A percentile compares a stretch with the other conserved stretches of the same genome.
These are phyloP conservation scores for Tieghemiomyces parasiticus DNA, from an alignment of 192 early-diverging fungal genomes.

Conservation along the genomic window DNA sequence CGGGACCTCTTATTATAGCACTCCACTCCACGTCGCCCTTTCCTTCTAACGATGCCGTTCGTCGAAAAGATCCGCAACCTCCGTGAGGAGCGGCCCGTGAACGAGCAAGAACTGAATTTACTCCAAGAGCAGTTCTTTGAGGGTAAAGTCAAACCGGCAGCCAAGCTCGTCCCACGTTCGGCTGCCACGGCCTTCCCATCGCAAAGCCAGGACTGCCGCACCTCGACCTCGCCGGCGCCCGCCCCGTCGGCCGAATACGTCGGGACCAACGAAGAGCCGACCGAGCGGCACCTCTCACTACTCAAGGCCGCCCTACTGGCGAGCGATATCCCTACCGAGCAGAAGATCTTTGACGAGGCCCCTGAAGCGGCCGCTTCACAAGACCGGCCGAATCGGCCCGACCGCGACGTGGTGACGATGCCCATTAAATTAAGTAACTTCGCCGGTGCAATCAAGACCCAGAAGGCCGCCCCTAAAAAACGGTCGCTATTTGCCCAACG, in stretches of 20 bases:
- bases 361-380: background rate
- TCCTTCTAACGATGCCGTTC: too few species aligned
- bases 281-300: slow-evolving; percentile 16
- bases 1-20: too few species aligned
- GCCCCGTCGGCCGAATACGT: background rate
- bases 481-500: slow-evolving; percentile 30
- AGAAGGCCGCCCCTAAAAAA: slow-evolving; percentile 11
- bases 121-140: slow-evolving; percentile 25
- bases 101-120: slow-evolving; percentile 17
- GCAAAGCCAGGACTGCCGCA: background rate
- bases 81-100: slow-evolving; percentile 1
- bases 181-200: background rate
- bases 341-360: background rate
- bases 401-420: background rate
- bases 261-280: background rate
- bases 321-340: slow-evolving; percentile 23
- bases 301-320: slow-evolving; percentile 19
- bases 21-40: too few species aligned
- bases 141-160: slow-evolving; percentile 21
- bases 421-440: background rate
- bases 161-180: slow-evolving; percentile 16
- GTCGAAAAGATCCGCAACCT: slow-evolving; percentile 1
- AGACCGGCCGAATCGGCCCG: background rate
- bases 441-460: background rate
- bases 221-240: background rate